Evolutionary conservation across 371 early-diverging fungal species (phyloP).

Genomic region (Thermomucor indicae-seudaticae): DNA sequence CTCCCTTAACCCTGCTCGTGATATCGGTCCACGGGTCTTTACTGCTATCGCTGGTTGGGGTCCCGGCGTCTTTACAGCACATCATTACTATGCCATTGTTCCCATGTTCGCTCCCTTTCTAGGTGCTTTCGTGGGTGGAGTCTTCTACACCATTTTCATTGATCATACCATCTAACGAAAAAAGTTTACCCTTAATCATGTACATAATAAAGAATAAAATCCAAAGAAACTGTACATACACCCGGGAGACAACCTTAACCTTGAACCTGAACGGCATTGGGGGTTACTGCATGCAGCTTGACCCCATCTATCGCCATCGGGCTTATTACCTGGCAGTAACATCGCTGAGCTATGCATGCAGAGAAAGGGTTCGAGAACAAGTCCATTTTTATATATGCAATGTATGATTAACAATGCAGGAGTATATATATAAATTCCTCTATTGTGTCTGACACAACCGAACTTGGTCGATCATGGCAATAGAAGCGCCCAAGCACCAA

Average conservation of each 20-base stretch:
- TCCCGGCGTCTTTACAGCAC: conserved; percentile 56
- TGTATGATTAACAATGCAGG: too few species aligned
- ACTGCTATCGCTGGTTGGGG: conserved; percentile 76
- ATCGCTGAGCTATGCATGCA: too few species aligned
- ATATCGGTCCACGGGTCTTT: conserved; percentile 84
- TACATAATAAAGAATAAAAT: neutral
- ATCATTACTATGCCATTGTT: conserved; percentile 70
- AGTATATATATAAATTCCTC: neutral
- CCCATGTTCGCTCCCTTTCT: conserved; percentile 75
- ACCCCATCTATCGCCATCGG: neutral
- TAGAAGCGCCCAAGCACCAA: conserved; percentile 94
- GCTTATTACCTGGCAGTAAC: too few species aligned
- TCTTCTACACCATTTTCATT: conserved; percentile 61
- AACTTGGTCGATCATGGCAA: conserved; percentile 63
- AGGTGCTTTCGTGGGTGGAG: conserved; percentile 69
- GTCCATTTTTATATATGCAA: too few species aligned
- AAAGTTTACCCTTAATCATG: neutral
- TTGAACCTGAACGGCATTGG: too few species aligned
- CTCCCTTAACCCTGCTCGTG: conserved; percentile 87
- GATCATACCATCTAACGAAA: conserved; percentile 16
- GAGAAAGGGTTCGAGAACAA: too few species aligned
- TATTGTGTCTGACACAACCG: conserved; percentile 35
- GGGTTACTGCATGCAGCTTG: too few species aligned
- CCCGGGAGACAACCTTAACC: too few species aligned
- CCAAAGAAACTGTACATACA: too few species aligned